Conservation (phyloP, 208 protist species). For the Trypanosoma conorhini region DNA sequence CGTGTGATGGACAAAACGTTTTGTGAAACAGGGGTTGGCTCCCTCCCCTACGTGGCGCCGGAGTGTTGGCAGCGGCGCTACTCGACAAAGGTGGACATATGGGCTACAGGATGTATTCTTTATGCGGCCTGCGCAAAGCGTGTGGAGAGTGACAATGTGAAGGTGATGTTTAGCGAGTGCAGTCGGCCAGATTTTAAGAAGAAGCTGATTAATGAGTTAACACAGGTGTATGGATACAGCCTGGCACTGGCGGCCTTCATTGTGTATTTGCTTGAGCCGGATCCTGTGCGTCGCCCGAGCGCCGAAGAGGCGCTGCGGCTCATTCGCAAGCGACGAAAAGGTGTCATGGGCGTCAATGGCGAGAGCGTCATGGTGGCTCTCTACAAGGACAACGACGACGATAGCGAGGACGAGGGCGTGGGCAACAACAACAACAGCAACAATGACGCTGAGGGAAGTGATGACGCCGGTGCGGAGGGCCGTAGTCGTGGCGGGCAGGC, state of each 20-base stretch:
- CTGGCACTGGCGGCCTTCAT: conserved; percentile 40
- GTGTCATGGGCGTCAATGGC: background rate
- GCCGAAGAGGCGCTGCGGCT: conserved; percentile 42
- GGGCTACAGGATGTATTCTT: conserved; percentile 99
- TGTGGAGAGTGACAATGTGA: conserved; percentile 55
- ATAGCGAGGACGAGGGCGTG: background rate
- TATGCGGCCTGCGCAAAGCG: conserved; percentile 69
- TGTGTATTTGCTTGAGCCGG: conserved; percentile 38
- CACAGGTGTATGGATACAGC: conserved; percentile 54
- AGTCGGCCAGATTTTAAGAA: conserved; percentile 40
- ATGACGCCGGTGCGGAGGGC: background rate
- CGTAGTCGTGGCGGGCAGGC: background rate
- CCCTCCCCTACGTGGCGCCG: conserved; percentile 75
- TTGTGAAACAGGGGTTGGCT: conserved; percentile 76
- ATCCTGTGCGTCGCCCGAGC: conserved; percentile 37
- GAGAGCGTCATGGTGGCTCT: conserved; percentile 12
- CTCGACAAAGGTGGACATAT: conserved; percentile 98
- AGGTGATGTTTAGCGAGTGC: conserved; percentile 69
- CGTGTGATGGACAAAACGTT: conserved; percentile 64
- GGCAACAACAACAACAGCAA: conserved; percentile 2
- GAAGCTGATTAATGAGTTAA: conserved; percentile 40
- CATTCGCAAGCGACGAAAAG: conserved; percentile 19
- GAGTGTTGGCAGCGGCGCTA: conserved; percentile 93
- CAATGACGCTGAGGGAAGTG: background rate
- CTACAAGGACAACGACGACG: conserved; percentile 19